phyloP scores from a whole-genome alignment of 768 basidiomycete genomes.

The Lyophyllum decastes region DNA sequence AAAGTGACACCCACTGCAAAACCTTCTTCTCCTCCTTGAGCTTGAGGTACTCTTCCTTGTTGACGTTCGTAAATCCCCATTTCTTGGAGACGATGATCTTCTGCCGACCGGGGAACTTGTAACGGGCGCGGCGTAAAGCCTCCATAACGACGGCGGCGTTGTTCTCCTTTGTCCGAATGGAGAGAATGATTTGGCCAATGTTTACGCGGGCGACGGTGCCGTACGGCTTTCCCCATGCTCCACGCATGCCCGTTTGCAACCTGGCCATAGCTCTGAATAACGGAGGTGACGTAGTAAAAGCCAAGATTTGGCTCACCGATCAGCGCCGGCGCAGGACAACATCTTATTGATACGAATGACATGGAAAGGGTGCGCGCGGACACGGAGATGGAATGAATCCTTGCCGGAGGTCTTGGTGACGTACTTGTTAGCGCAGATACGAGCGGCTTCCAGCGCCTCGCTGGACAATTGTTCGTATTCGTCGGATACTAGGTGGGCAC shows the following conservation, averaged over 20 bases:
- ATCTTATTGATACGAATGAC: conserved; percentile 99
- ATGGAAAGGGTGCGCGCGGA: conserved; percentile 98
- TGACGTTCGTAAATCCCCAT: conserved; percentile 98
- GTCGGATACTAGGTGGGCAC: conserved; percentile 94
- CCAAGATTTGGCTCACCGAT: conserved; percentile 62
- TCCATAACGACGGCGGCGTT: conserved; percentile 91
- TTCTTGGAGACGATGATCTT: conserved; percentile 97
- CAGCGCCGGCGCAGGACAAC: conserved; percentile 98
- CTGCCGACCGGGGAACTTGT: conserved; percentile 99
- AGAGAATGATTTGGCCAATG: conserved; percentile 93
- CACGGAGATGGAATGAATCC: conserved; percentile 98
- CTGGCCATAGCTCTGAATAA: conserved; percentile 34
- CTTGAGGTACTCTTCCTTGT: conserved; percentile 84
- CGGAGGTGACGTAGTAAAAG: not conserved
- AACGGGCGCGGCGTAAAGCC: conserved; percentile 94
- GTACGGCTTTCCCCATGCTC: conserved; percentile 99
- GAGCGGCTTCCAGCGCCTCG: conserved; percentile 96
- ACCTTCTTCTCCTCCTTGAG: conserved; percentile 91
- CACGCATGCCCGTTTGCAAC: conserved; percentile 97
- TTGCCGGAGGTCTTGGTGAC: conserved; percentile 98
- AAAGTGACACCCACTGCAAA: conserved; percentile 63
- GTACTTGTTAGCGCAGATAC: conserved; percentile 99
- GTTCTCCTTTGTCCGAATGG: conserved; percentile 86
- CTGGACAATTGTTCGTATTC: conserved; percentile 97
- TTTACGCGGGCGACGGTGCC: conserved; percentile 94